Evolutionary conservation across 768 basidiomycete species (phyloP).

Genomic region (Suillus weaverae): DNA sequence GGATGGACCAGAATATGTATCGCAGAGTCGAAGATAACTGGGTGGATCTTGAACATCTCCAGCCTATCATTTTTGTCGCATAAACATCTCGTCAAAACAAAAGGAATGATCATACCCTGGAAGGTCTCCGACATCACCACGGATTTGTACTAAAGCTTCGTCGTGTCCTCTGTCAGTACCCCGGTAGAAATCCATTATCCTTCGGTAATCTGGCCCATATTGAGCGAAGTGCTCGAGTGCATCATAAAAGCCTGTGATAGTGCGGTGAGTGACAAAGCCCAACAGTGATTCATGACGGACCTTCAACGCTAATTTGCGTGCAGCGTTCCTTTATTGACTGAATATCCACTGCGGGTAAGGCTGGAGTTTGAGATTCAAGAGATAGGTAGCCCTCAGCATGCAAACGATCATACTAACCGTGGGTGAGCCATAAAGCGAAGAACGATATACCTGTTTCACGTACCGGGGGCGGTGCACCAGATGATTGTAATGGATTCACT

Average conservation of each 20-base stretch:
- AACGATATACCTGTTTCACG: background rate
- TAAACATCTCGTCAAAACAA: background rate
- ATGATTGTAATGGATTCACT: background rate
- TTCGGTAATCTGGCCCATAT: slow-evolving; percentile 34
- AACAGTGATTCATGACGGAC: background rate
- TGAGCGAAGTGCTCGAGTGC: slow-evolving; percentile 31
- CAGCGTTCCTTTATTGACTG: slow-evolving; percentile 1
- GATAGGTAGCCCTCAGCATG: slow-evolving; percentile 9
- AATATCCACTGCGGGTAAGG: background rate
- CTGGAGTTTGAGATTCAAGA: background rate
- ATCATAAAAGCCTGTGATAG: slow-evolving; percentile 25
- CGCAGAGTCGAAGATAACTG: slow-evolving; percentile 3
- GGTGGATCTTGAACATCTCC: slow-evolving; percentile 1
- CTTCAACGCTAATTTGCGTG: background rate
- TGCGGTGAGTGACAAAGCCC: background rate
- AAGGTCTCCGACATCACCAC: background rate
- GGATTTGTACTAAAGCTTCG: background rate
- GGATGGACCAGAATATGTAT: slow-evolving; percentile 7
- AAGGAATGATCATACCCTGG: background rate
- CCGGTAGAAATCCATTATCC: slow-evolving; percentile 16
- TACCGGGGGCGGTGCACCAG: background rate
- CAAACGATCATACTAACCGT: background rate
- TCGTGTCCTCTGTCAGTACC: background rate
- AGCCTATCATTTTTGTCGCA: background rate
- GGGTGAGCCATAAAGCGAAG: background rate